Base-by-base conservation (phyloP, 495 filamentous ascomycete species). In the Penicillium atrosanguineum region DNA sequence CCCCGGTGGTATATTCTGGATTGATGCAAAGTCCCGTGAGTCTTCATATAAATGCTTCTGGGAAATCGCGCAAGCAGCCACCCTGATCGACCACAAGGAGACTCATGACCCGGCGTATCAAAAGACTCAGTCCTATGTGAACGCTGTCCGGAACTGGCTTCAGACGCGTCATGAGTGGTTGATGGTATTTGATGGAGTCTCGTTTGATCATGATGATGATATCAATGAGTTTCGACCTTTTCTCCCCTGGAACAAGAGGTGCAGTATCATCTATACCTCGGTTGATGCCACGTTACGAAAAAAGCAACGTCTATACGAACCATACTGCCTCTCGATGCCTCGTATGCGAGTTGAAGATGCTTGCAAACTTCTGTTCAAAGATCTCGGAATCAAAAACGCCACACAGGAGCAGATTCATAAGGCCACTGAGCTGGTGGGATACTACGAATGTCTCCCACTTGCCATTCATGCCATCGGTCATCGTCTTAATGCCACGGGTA, bases 381-480 rank as follows among this genome's bases (percentile, higher is more conserved):
- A 83, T 26, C 57, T 82, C 11, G 75, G 72, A 4, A 82, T 82
- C 51, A 75, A 68, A 36, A 70, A 69, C 25, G 73, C 78, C 19
- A 81, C 76, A 0, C 66, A 69, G 3, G 79, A 83, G 20, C 87
- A 92, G 52, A 62, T 76, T 26, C 72, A 66, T 38, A 80, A 83
- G 46, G 86, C 86, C 0, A 78, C 72, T 7, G 84, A 90, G 49
- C 60, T 93, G 21, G 87, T 91, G 1, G 73, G 82, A 39, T 68
- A 87, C 43, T 84, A 91, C 69, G 87, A 86, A 23, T 80, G 83
- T 53, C 72, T 93, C 11, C 89, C 89, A 14, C 68, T 92, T 16
- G 88, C 89, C 44, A 91, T 94, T 37, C 87, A 91, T 59, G 85
- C 87, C 4, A 86, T 88, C 5, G 87, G 87, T 8, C 85, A 87